Evolutionary conservation across 345 rosid genomes (phyloP).

Genomic region (Heritiera littoralis): DNA sequence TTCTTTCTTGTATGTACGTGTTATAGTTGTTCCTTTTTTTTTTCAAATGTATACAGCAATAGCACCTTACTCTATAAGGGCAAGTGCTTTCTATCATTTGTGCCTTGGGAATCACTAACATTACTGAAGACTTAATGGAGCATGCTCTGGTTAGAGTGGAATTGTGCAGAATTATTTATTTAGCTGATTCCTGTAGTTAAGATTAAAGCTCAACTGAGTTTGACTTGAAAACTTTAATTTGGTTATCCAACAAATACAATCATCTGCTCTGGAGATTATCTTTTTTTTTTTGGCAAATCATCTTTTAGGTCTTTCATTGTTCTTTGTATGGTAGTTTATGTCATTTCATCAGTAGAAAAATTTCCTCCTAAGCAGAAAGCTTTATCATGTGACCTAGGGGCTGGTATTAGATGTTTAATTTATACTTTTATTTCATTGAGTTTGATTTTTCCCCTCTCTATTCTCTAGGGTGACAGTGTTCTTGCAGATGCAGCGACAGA

Average conservation of each 20-base stretch:
- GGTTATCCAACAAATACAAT: background rate
- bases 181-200: constrained; percentile 2
- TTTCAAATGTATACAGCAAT: background rate
- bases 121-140: background rate
- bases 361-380: background rate
- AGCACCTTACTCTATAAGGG: background rate
- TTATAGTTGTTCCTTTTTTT: background rate
- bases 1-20: background rate
- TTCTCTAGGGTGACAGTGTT: constrained; percentile 75
- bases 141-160: constrained; percentile 4
- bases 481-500: constrained; percentile 99
- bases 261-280: background rate
- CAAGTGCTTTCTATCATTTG: background rate
- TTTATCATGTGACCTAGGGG: background rate
- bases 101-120: background rate
- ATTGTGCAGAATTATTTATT: constrained; percentile 1
- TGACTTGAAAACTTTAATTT: constrained; percentile 4
- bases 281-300: background rate
- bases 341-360: background rate
- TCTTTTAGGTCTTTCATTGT: background rate
- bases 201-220: background rate
- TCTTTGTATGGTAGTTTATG: background rate
- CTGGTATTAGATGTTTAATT: background rate
- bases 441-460: background rate
- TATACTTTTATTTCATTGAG: background rate